Evolutionary conservation across 805 yeast genomes (phyloP), one percentile per base, ranked within the genome.

Genomic region (Candida hispaniensis): DNA sequence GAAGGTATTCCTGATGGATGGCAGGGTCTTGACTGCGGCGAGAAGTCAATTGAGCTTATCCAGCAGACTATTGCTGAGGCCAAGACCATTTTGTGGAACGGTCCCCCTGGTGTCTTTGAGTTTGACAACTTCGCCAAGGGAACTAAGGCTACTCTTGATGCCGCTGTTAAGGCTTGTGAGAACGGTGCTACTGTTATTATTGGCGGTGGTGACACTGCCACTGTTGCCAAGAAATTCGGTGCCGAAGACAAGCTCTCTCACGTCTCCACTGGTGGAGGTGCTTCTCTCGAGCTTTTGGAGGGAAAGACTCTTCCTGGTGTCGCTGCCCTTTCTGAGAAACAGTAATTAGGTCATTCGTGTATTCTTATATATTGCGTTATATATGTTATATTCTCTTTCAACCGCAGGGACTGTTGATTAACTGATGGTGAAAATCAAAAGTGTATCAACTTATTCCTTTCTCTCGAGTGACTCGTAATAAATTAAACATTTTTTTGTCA

Each of bases 261-360:
- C 66, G 95, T 91, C 50, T 88, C 97, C 50, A 91, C 98, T 46
- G 98, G 98, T 69, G 98, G 98, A 69, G 98, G 98, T 73, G 98
- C 98, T 50, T 88, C 97, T 46, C 75, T 91, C 61, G 98, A 91
- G 69, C 78, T 91, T 60, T 76, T 91, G 60, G 98, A 91, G 72
- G 98, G 98, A 69, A 91, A 91, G 76, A 91, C 71, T 53, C 74
- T 91, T 55, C 98, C 98, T 55, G 98, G 98, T 75, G 97, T 91
- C 52, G 75, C 70, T 56, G 93, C 86, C 66, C 76, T 86, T 54
- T 75, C 94, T 48, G 75, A 72, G 65, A 85, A 82, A 61, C 56
- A 61, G 25, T 34, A 34, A 34, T 26, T 23, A 21, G 6, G 8
- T 21, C n/a, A n/a, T 6, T 5, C 12, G 6, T 3, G 14, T 20